phyloP scores from a whole-genome alignment of 495 filamentous ascomycete genomes.

The Aspergillus wentii region DNA sequence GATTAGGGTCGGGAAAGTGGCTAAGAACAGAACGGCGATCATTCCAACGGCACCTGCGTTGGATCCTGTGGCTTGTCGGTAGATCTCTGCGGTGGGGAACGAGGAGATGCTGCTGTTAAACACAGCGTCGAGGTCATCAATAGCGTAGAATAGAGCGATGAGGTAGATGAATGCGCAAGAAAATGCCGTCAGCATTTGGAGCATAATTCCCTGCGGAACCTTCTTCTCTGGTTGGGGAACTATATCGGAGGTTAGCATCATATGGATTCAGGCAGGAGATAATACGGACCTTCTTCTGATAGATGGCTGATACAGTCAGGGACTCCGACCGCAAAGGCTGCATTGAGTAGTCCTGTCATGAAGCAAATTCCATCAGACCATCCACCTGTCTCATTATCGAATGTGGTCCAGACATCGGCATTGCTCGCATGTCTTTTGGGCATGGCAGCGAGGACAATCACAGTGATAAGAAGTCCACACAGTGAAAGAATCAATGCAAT shows the following conservation, averaged over 20 bases:
- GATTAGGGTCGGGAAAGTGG: constrained; percentile 55
- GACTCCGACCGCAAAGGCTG: constrained; percentile 81
- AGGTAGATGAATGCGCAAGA: constrained; percentile 44
- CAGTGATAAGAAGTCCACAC: constrained; percentile 64
- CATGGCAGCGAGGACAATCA: constrained; percentile 73
- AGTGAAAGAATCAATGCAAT: constrained; percentile 66
- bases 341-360: constrained; percentile 76
- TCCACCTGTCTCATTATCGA: constrained; percentile 66
- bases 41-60: constrained; percentile 51
- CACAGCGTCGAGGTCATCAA: constrained; percentile 34
- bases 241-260: neutral
- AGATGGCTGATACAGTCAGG: constrained; percentile 74
- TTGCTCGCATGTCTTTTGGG: constrained; percentile 55
- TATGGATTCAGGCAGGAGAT: constrained; percentile 24
- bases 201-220: constrained; percentile 48
- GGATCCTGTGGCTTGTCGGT: constrained; percentile 69
- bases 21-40: constrained; percentile 63
- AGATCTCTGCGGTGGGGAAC: constrained; percentile 76
- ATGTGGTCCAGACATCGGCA: constrained; percentile 58
- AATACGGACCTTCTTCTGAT: constrained; percentile 74
- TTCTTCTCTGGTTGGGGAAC: constrained; percentile 31
- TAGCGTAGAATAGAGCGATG: constrained; percentile 49
- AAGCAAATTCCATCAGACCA: constrained; percentile 69
- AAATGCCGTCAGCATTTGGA: constrained; percentile 47
- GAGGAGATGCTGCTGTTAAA: constrained; percentile 38